Evolutionary conservation across 306 rosid species (phyloP).

Genomic region (Castanopsis chinensis): DNA sequence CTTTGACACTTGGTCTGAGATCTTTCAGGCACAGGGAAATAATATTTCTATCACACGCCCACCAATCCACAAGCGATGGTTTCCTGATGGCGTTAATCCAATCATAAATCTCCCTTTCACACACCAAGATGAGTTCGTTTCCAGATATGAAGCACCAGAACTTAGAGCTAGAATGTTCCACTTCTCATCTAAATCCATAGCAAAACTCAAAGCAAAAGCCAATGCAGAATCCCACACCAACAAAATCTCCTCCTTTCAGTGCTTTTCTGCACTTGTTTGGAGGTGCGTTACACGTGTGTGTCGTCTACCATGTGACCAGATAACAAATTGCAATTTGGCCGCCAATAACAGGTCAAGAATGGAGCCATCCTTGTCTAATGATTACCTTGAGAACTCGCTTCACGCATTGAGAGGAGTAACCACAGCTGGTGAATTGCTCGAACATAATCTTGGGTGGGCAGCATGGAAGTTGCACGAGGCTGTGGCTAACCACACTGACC

Average conservation of each 20-base stretch:
- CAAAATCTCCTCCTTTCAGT: conserved; percentile 55
- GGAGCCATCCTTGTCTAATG: conserved; percentile 38
- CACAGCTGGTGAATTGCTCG: conserved; percentile 35
- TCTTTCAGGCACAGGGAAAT: conserved; percentile 34
- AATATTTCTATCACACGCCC: conserved; percentile 17
- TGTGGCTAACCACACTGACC: conserved; percentile 26
- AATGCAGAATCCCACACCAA: conserved; percentile 33
- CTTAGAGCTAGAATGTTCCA: conserved; percentile 58
- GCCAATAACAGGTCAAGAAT: conserved; percentile 42
- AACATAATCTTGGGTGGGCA: conserved; percentile 45
- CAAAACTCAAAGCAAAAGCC: conserved; percentile 53
- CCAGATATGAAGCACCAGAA: conserved; percentile 32
- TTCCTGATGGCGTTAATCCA: conserved; percentile 42
- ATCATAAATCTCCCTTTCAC: conserved; percentile 45
- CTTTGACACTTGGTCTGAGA: conserved; percentile 56
- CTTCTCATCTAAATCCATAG: conserved; percentile 46
- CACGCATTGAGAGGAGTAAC: neutral
- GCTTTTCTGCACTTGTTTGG: conserved; percentile 58
- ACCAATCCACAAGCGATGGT: conserved; percentile 47
- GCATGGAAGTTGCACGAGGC: conserved; percentile 53
- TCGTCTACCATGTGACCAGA: neutral
- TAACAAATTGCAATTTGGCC: conserved; percentile 37
- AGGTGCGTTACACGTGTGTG: conserved; percentile 48
- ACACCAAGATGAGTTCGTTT: conserved; percentile 37
- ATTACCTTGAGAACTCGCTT: conserved; percentile 49